phyloP scores from a whole-genome alignment of 148 eudicot species.

The Dysphania ambrosioides region DNA sequence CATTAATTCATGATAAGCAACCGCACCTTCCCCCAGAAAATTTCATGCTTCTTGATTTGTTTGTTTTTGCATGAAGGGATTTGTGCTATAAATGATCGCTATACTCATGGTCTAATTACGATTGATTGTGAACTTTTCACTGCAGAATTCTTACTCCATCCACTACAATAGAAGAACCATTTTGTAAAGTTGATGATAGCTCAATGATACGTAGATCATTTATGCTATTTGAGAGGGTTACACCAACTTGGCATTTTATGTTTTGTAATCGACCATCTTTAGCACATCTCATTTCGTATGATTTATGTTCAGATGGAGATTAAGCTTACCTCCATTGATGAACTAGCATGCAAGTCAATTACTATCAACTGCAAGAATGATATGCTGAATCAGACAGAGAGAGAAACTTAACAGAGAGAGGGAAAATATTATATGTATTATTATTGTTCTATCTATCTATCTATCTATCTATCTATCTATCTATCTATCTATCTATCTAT shows the following conservation, averaged over 20 bases:
- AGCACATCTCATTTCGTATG: no score
- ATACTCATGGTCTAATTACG: neutral
- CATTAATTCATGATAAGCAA: neutral
- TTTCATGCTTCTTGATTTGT: neutral
- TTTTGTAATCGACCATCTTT: neutral
- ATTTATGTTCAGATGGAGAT: no score
- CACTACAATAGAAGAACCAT: slow-evolving; percentile 24
- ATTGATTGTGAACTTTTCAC: slow-evolving; percentile 4
- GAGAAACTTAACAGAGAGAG: no score
- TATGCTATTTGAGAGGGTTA: neutral
- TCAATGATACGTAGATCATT: slow-evolving; percentile 24
- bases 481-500: no score
- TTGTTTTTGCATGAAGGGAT: neutral
- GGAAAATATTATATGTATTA: no score
- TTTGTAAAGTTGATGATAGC: slow-evolving; percentile 16
- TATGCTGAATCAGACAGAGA: no score
- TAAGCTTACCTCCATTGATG: no score
- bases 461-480: no score
- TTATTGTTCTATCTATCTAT: no score
- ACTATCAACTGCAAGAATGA: no score
- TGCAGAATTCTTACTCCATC: slow-evolving; percentile 33
- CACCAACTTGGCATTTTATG: neutral
- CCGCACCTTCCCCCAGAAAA: neutral
- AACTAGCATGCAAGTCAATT: no score
- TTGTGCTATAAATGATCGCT: neutral